Percentiles rank a stretch among this genome's conserved stretches.
Evolutionary conservation across 768 basidiomycete species (phyloP).

Genomic region (Cubamyces sp.): DNA sequence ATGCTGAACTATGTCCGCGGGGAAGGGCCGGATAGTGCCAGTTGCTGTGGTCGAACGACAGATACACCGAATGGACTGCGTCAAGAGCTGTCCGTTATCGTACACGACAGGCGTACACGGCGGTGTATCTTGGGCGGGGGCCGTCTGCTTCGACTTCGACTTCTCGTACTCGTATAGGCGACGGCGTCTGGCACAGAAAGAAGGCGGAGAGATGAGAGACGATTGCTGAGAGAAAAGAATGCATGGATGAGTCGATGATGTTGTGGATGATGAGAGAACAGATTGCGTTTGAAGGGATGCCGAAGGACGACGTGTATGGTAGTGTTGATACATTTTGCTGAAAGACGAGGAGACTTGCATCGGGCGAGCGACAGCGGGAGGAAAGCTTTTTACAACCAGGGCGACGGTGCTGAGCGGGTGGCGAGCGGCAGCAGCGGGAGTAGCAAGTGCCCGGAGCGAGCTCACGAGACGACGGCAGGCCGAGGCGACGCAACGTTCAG

Average conservation of each 20-base stretch:
- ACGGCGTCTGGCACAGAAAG: constrained; percentile 28
- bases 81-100: constrained; percentile 32
- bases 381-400: constrained; percentile 54
- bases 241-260: constrained; percentile 41
- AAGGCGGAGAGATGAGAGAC: constrained; percentile 41
- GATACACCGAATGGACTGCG: constrained; percentile 26
- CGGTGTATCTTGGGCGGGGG: constrained; percentile 20
- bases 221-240: constrained; percentile 58
- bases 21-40: constrained; percentile 34
- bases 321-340: constrained; percentile 79
- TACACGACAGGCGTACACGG: constrained; percentile 34
- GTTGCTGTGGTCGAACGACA: constrained; percentile 30
- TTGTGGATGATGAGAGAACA: constrained; percentile 34
- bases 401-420: constrained; percentile 28
- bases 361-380: constrained; percentile 25
- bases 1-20: constrained; percentile 37
- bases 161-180: constrained; percentile 31
- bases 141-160: constrained; percentile 28
- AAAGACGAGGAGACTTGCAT: constrained; percentile 40
- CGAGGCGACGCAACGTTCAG: constrained; percentile 73
- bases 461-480: constrained; percentile 61
- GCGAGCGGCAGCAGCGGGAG: constrained; percentile 19
- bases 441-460: constrained; percentile 12
- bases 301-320: constrained; percentile 60
- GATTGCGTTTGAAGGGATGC: constrained; percentile 55